Conservation (phyloP, 73 alveolate genomes). For the Symbiodinium natans region DNA sequence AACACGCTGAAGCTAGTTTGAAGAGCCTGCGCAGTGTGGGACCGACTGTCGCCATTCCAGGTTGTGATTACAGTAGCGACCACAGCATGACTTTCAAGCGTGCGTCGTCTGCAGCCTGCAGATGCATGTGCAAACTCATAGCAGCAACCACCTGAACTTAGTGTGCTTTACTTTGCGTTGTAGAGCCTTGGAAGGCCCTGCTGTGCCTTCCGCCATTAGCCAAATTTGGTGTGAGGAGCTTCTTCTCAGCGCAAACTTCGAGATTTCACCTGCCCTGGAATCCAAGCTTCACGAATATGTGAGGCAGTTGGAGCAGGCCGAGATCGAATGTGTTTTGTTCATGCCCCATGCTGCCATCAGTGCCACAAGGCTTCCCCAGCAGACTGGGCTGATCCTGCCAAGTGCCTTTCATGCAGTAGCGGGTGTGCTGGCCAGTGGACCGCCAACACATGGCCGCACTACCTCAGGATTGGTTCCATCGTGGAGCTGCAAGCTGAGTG, state of each 20-base stretch:
- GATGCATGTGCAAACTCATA: no score
- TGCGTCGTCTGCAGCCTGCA: no score
- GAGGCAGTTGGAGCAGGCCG: conserved; percentile 59
- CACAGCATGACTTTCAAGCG: no score
- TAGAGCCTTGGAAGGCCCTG: no score
- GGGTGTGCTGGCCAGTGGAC: background rate
- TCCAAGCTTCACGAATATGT: conserved; percentile 57
- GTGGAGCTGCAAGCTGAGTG: conserved; percentile 59
- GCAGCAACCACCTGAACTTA: no score
- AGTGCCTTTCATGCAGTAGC: background rate
- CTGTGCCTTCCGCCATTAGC: no score
- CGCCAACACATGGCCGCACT: background rate
- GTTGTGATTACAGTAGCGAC: no score
- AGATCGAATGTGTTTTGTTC: background rate
- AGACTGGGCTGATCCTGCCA: conserved; percentile 70
- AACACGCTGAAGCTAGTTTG: no score
- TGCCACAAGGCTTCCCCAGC: conserved; percentile 34
- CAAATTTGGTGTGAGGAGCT: conserved; percentile 87
- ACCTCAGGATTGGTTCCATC: background rate
- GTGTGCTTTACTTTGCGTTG: no score
- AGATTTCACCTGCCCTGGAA: conserved; percentile 63
- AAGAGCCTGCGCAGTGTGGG: no score
- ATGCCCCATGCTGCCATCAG: background rate
- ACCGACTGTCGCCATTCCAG: no score
- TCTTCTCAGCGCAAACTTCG: conserved; percentile 55